These are phyloP conservation scores for Hypholoma sublateritium DNA, from an alignment of 768 basidiomycete genomes.

Conservation along the genomic window DNA sequence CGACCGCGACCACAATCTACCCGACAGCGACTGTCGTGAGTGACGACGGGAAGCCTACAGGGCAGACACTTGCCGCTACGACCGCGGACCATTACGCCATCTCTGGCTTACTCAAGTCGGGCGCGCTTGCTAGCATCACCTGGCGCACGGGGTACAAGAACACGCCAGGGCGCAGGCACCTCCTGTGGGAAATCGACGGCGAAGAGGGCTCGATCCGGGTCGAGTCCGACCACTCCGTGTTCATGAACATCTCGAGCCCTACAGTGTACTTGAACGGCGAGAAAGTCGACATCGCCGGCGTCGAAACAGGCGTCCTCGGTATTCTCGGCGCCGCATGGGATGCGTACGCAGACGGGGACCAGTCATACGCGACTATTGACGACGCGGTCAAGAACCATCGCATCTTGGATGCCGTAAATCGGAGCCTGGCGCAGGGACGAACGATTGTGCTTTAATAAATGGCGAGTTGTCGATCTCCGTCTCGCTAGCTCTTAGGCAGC, in stretches of 20 bases:
- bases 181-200: conserved; percentile 36
- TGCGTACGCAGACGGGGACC: no score
- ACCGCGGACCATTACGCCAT: conserved; percentile 27
- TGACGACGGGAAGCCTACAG: conserved; percentile 1
- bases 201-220: conserved; percentile 16
- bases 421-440: conserved; percentile 3
- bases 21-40: conserved; percentile 1
- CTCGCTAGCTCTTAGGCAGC: no score
- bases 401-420: conserved; percentile 16
- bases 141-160: conserved; percentile 22
- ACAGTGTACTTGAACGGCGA: not conserved
- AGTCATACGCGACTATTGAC: no score
- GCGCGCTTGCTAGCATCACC: conserved; percentile 26
- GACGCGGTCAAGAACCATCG: conserved; percentile 11
- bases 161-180: conserved; percentile 21
- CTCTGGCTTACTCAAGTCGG: conserved; percentile 27
- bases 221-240: not conserved
- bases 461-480: no score
- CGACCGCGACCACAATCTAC: conserved; percentile 4
- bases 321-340: no score
- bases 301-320: not conserved
- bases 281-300: not conserved
- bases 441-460: not conserved
- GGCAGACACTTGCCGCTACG: not conserved
- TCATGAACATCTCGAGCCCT: not conserved